Evolutionary conservation across 2,329 filamentous ascomycete species (phyloP).

Genomic region (Cryoendolithus antarcticus): DNA sequence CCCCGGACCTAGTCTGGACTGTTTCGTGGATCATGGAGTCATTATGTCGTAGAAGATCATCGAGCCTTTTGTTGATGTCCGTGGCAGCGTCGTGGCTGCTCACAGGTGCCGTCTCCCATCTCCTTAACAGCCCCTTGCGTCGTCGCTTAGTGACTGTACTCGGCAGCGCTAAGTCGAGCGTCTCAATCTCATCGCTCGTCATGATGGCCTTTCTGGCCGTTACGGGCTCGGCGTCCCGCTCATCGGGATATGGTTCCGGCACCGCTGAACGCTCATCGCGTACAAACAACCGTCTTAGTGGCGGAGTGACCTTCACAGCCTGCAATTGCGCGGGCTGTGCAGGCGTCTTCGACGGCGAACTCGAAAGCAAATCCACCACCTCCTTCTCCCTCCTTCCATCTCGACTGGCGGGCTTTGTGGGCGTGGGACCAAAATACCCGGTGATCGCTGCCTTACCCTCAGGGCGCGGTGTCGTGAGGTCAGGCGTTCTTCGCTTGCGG

Average conservation of each 20-base stretch:
- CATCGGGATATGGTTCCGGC: too few relatives aligned
- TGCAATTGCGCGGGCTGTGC: background rate
- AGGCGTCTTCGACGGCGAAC: conserved; percentile 11
- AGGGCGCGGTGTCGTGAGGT: conserved; percentile 13
- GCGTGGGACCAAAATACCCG: conserved; percentile 17
- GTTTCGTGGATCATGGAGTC: conserved; percentile 3
- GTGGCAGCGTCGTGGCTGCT: conserved; percentile 2
- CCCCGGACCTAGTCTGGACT: conserved; percentile 5
- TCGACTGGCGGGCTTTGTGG: conserved; percentile 8
- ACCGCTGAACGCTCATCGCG: too few relatives aligned
- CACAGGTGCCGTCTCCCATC: conserved; percentile 19
- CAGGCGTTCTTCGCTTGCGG: conserved; percentile 17
- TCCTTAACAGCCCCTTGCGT: conserved; percentile 15
- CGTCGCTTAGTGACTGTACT: conserved; percentile 22
- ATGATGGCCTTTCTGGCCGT: conserved; percentile 2
- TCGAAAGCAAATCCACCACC: conserved; percentile 20
- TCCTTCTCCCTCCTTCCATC: background rate
- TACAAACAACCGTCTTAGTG: conserved; percentile 6
- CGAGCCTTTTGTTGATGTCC: conserved; percentile 4
- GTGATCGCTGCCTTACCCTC: conserved; percentile 14
- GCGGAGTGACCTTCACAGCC: conserved; percentile 2
- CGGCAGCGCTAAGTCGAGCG: conserved; percentile 11
- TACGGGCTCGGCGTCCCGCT: too few relatives aligned
- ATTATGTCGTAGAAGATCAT: conserved; percentile 1
- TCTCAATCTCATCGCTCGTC: conserved; percentile 6